A percentile compares a stretch with the other conserved stretches of the same genome.
Conservation (phyloP, 148 eudicot genomes). For the Silene latifolia region DNA sequence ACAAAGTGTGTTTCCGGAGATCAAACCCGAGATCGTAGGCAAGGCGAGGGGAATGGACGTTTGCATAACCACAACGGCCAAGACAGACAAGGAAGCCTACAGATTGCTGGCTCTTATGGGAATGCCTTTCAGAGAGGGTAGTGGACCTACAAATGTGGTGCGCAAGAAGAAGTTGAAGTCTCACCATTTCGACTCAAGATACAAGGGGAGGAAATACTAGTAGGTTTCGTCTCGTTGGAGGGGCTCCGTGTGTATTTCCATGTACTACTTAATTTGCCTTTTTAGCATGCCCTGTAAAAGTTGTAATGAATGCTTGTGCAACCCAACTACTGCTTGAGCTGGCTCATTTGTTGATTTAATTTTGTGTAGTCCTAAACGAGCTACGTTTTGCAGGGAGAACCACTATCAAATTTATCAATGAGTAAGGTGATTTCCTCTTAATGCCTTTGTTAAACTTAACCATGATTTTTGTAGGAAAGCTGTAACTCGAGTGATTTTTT, state of each 20-base stretch:
- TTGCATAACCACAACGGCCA: slow-evolving; percentile 85
- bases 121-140: slow-evolving; percentile 91
- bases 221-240: not conserved
- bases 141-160: slow-evolving; percentile 35
- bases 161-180: slow-evolving; percentile 87
- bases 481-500: no score
- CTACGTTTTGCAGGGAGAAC: not conserved
- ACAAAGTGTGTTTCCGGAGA: slow-evolving; percentile 89
- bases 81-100: slow-evolving; percentile 84
- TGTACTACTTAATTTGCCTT: slow-evolving; percentile 13
- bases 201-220: slow-evolving; percentile 43
- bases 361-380: not conserved
- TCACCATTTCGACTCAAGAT: slow-evolving; percentile 72
- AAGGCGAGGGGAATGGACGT: slow-evolving; percentile 95
- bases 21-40: slow-evolving; percentile 60
- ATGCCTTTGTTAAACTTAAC: no score
- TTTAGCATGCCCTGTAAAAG: slow-evolving; percentile 13
- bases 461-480: no score
- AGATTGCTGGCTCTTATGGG: slow-evolving; percentile 78
- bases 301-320: not conserved
- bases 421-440: not conserved
- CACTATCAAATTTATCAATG: not conserved
- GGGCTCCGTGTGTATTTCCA: not conserved
- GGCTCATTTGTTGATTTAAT: slow-evolving; percentile 4
- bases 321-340: not conserved